Conservation (phyloP, 441 rosid species). For the Oxalis stricta region DNA sequence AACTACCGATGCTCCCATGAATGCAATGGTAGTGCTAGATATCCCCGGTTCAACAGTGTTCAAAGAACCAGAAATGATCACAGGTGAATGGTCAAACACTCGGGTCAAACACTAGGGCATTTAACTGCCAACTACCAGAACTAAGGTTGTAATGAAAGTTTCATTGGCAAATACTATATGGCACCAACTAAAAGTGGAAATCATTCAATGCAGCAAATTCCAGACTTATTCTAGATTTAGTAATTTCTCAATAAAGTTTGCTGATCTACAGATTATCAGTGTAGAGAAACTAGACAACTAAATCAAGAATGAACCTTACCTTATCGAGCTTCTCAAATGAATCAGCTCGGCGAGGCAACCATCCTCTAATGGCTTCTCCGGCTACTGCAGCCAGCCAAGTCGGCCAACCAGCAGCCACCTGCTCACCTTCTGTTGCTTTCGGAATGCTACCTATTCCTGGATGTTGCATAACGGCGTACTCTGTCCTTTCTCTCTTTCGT, state of each 20-base stretch:
- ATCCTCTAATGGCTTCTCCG: slow-evolving; percentile 89
- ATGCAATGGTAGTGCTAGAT: too few relatives aligned
- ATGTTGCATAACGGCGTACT: slow-evolving; percentile 34
- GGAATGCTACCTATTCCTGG: slow-evolving; percentile 54
- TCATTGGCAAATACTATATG: not conserved
- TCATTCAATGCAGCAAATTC: not conserved
- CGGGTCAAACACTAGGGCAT: too few relatives aligned
- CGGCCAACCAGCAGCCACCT: slow-evolving; percentile 97
- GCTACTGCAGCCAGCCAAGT: slow-evolving; percentile 92
- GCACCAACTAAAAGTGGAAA: not conserved
- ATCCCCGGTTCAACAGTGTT: too few relatives aligned
- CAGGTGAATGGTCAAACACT: too few relatives aligned
- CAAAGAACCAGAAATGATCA: too few relatives aligned
- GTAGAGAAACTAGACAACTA: not conserved
- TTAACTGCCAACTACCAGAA: too few relatives aligned
- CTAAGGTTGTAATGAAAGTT: too few relatives aligned
- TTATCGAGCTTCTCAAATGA: slow-evolving; percentile 94
- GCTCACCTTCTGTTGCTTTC: slow-evolving; percentile 72
- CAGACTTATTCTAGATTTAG: not conserved
- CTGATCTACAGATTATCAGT: not conserved
- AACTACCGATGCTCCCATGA: too few relatives aligned
- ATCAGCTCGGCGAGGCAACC: slow-evolving; percentile 93
- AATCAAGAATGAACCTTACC: slow-evolving; percentile 28
- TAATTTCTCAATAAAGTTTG: not conserved
- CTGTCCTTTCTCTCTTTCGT: slow-evolving; percentile 59